A percentile compares a stretch with the other conserved stretches of the same genome.
Conservation (phyloP, 2,329 filamentous ascomycete species). For the Aspergillus tubingensis region DNA sequence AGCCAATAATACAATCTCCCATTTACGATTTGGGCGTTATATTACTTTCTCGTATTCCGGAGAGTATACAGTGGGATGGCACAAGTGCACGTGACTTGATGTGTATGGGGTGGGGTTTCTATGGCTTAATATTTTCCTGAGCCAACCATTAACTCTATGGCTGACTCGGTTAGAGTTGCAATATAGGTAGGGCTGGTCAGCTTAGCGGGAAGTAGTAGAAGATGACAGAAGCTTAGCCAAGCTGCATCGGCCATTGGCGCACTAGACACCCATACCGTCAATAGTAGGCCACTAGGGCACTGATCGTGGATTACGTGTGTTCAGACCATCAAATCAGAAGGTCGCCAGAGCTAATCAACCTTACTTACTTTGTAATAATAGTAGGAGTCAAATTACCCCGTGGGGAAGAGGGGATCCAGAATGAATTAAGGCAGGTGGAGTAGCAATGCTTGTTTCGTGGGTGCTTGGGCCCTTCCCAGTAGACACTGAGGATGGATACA, state of each 20-base stretch:
- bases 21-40: background rate
- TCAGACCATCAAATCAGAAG: background rate
- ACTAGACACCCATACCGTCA: background rate
- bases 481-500: background rate
- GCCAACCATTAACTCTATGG: background rate
- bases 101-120: background rate
- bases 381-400: background rate
- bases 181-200: background rate
- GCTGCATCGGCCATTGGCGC: background rate
- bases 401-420: conserved; percentile 5
- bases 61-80: no score
- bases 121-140: background rate
- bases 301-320: background rate
- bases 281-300: conserved; percentile 1
- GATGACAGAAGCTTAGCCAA: background rate
- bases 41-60: no score
- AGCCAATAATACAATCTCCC: background rate
- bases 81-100: no score
- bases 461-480: background rate
- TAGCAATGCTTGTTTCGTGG: background rate
- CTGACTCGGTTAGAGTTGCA: background rate
- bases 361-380: no score
- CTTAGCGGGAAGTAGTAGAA: background rate
- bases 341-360: background rate
- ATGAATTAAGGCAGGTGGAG: conserved; percentile 4